Conservation (phyloP, 306 rosid species). For the Nissolia schottii region DNA sequence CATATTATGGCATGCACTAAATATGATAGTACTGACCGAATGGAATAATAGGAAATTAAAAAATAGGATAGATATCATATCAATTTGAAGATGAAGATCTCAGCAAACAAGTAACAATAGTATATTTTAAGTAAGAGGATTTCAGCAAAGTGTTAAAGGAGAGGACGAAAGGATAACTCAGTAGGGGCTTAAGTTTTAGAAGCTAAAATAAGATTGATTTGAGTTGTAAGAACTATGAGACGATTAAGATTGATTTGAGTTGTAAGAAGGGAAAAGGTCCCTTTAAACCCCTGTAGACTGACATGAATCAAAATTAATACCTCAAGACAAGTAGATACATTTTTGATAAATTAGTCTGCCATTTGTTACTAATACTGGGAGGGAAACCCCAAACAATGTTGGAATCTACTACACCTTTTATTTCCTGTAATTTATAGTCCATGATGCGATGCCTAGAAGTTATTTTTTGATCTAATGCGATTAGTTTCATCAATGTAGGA, state of each 20-base stretch:
- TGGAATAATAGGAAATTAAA: neutral
- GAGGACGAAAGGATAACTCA: neutral
- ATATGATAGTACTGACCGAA: neutral
- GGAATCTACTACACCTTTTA: neutral
- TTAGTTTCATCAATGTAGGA: slow-evolving; percentile 9
- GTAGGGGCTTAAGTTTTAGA: neutral
- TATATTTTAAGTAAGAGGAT: neutral
- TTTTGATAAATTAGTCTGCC: neutral
- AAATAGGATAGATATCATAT: neutral
- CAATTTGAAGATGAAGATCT: slow-evolving; percentile 8
- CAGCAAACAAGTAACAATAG: neutral
- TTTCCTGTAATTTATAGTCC: neutral
- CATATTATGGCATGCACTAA: neutral
- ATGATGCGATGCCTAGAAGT: slow-evolving; percentile 4
- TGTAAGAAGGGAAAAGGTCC: neutral
- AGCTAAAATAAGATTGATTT: neutral
- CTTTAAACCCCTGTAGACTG: neutral
- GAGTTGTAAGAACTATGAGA: neutral
- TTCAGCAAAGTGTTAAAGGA: neutral
- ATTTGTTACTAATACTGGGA: neutral
- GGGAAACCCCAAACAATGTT: neutral
- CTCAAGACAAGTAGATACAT: neutral
- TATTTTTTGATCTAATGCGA: neutral
- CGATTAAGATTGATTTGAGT: neutral
- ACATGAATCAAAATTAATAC: slow-evolving; percentile 9